Conservation (phyloP, 441 rosid species). For the Pelargonium australe region DNA sequence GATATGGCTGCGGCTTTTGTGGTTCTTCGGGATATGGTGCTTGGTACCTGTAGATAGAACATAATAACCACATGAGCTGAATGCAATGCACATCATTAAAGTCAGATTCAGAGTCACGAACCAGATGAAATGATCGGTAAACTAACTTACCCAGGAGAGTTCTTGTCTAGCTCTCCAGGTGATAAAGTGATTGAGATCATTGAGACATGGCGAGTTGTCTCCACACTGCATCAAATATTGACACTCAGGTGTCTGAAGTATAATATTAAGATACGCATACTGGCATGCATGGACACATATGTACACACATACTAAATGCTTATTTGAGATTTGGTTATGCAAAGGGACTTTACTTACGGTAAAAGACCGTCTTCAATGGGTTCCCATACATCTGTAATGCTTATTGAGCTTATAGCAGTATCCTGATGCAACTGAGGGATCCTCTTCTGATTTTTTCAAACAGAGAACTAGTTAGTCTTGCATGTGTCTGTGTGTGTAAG, state of each 20-base stretch:
- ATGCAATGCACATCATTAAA: not conserved
- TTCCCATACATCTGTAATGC: slow-evolving; percentile 90
- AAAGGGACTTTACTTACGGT: slow-evolving; percentile 43
- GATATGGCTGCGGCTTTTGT: slow-evolving; percentile 45
- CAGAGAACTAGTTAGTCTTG: slow-evolving; percentile 15
- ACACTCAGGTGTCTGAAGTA: slow-evolving; percentile 10
- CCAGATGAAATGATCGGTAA: not conserved
- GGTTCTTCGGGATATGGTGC: slow-evolving; percentile 50
- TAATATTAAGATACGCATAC: not conserved
- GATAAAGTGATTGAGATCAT: slow-evolving; percentile 89
- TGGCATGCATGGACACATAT: not conserved
- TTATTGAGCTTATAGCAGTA: slow-evolving; percentile 68
- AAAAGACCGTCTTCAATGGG: slow-evolving; percentile 89
- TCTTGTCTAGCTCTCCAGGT: slow-evolving; percentile 47
- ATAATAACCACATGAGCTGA: not conserved
- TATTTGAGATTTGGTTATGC: not conserved
- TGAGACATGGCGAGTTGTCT: slow-evolving; percentile 86
- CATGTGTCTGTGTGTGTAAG: not conserved
- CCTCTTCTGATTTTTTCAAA: slow-evolving; percentile 45
- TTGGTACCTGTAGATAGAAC: slow-evolving; percentile 53
- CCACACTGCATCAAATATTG: slow-evolving; percentile 57
- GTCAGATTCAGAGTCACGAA: not conserved
- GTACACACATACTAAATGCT: not conserved
- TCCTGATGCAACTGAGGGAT: slow-evolving; percentile 79
- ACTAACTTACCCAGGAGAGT: slow-evolving; percentile 71